Evolutionary conservation across 2,329 filamentous ascomycete species (phyloP), one percentile per base, ranked within the genome.

Genomic region (Lachnellula hyalina): DNA sequence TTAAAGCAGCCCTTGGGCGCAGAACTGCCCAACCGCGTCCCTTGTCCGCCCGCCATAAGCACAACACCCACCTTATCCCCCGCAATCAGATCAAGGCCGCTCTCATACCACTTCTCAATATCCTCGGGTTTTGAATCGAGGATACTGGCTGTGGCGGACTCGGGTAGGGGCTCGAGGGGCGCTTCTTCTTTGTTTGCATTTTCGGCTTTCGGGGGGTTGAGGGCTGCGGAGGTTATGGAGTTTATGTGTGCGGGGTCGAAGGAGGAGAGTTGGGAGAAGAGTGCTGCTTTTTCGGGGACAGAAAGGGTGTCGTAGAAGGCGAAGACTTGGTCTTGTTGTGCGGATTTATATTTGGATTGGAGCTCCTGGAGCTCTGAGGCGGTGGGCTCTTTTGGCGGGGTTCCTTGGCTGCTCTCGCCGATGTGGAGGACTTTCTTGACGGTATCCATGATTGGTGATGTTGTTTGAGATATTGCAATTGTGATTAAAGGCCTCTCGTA

Each of bases 1-100:
- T 99, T 87, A 75, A 89, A 99, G 81, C 93, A 97, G 54, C 94
- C 94, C 79, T 99, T 99, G 63, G 94, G 94, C 17, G 87, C 93
- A 54, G 91, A 94, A 78, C 91, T 96, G 64, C 94, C 94, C 61
- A 99, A 77, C 59, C 94, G 84, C 59, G 94, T 99, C 61, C 94
- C 94, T 76, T 99, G 94, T 35, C 94, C 94, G 70, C 94, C 94
- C 55, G 94, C 94, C 89, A 99, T 95, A 67, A 99, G 82, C 50
- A 99, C 90, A 17, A 99, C 94, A 34, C 84, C 86, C 47, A 89
- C 86, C 69, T 85, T 82, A 73, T 86, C 86, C 62, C 84, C 75
- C 6, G 84, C 80, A 60, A 89, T 85, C 65, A 85, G 71, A 65
- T 83, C 77, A 60, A 90, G 71, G 45, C 86, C 86, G 44, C 76